phyloP scores from a whole-genome alignment of 306 rosid species.

The Amphicarpaea edgeworthii region DNA sequence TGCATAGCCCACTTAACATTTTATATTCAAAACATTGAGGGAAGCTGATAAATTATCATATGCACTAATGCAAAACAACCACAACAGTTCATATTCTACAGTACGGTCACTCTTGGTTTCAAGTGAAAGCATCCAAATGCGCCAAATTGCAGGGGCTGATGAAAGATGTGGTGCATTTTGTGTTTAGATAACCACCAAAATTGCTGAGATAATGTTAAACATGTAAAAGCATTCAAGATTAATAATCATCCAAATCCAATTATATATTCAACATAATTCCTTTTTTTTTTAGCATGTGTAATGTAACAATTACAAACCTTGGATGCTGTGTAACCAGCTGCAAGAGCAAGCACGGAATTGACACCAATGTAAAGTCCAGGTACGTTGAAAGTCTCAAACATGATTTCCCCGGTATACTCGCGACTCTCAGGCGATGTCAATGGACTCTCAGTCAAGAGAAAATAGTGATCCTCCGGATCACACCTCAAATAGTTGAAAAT shows the following conservation, averaged over 20 bases:
- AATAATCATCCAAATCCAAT: slow-evolving; percentile 32
- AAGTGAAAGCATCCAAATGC: slow-evolving; percentile 26
- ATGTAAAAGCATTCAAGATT: slow-evolving; percentile 35
- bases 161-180: background rate
- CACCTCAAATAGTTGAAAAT: slow-evolving; percentile 94
- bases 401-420: slow-evolving; percentile 96
- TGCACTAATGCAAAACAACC: slow-evolving; percentile 1
- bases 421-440: slow-evolving; percentile 97
- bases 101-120: slow-evolving; percentile 6
- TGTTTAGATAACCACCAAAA: slow-evolving; percentile 24
- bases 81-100: slow-evolving; percentile 14
- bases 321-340: slow-evolving; percentile 97
- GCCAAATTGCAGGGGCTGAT: slow-evolving; percentile 24
- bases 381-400: slow-evolving; percentile 98
- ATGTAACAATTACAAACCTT: slow-evolving; percentile 81
- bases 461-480: slow-evolving; percentile 99
- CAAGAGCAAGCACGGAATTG: slow-evolving; percentile 99
- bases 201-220: background rate
- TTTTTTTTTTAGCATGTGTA: background rate
- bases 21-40: slow-evolving; percentile 13
- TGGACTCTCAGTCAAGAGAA: slow-evolving; percentile 93
- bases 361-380: slow-evolving; percentile 98
- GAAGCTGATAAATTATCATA: background rate
- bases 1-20: slow-evolving; percentile 29
- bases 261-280: slow-evolving; percentile 24